Percentiles rank a stretch among this genome's conserved stretches.
Evolutionary conservation across 768 basidiomycete genomes (phyloP).

Genomic region (Lactifluus rugatus): DNA sequence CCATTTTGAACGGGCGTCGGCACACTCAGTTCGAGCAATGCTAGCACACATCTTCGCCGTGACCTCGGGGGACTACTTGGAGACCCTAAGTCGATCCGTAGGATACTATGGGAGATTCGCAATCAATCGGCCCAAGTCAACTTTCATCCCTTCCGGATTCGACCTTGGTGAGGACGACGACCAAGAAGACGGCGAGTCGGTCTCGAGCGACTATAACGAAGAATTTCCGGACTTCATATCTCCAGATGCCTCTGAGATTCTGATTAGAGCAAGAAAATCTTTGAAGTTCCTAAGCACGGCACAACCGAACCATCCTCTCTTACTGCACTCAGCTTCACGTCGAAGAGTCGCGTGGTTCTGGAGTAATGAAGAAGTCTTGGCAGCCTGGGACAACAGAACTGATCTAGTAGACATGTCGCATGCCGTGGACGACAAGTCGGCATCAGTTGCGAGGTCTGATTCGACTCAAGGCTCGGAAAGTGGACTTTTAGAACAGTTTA

Average conservation of each 20-base stretch:
- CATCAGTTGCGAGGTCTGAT: background rate
- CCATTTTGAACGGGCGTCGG: constrained; percentile 47
- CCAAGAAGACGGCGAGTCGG: constrained; percentile 28
- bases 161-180: constrained; percentile 34
- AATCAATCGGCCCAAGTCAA: constrained; percentile 1
- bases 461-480: background rate
- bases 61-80: constrained; percentile 55
- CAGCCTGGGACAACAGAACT: constrained; percentile 31
- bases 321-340: constrained; percentile 25
- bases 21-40: constrained; percentile 38
- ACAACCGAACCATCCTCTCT: constrained; percentile 50
- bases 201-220: constrained; percentile 27
- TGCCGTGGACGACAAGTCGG: background rate
- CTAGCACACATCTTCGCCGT: constrained; percentile 60
- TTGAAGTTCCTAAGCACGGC: constrained; percentile 55
- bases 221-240: constrained; percentile 59
- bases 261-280: constrained; percentile 62
- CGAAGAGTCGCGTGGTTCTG: constrained; percentile 50
- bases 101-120: constrained; percentile 32
- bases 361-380: constrained; percentile 43
- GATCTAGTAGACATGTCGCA: background rate
- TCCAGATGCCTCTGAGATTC: constrained; percentile 35
- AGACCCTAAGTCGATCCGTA: constrained; percentile 47
- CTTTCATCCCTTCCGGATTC: constrained; percentile 10
- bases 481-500: constrained; percentile 29